Evolutionary conservation across 2,329 filamentous ascomycete genomes (phyloP), one percentile per base, ranked within the genome.

Genomic region (Cytospora piceae): DNA sequence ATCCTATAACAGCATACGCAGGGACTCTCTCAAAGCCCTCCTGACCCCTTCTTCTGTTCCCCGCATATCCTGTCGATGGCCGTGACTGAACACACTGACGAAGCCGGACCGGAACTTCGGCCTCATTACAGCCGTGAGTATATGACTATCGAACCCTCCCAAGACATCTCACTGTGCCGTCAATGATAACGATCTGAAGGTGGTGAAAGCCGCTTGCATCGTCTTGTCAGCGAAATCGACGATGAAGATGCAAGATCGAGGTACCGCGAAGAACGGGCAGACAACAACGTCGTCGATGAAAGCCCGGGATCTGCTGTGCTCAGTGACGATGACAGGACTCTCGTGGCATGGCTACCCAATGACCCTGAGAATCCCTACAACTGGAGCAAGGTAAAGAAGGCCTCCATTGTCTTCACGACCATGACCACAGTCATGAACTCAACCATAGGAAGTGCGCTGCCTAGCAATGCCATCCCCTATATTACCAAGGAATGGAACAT

Each of bases 351-450:
- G 82, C 77, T 80, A 4, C 69, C 76, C 3, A 72, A 81, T 46
- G 83, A 85, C 68, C 74, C 78, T 1, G 82, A 84, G 67, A 84
- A 86, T 66, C 83, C 83, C 2, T 79, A 84, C 71, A 85, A 85
- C 72, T 86, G 82, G 81, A 75, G 81, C 20, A 68, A 87, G 82
- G 70, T 70, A 58, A 85, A 81, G 70, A 91, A 90, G 72, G 69
- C 76, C 1, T 76, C 79, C 46, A 80, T 90, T 7, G 72, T 89
- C 2, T 71, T 85, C 31, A 80, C 84, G 0, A 82, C 83, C 1
- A 85, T 87, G 76, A 73, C 84, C 68, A 80, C 83, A 61, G 87
- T 91, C 53, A 79, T 90, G 73, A 92, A 92, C 74, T 87, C 84
- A 31, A 91, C 89, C 12, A 85, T 91, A 76, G 85, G 85, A 1